Conservation (phyloP, 108 stramenopile species). For the Discostella stelligeroides region DNA sequence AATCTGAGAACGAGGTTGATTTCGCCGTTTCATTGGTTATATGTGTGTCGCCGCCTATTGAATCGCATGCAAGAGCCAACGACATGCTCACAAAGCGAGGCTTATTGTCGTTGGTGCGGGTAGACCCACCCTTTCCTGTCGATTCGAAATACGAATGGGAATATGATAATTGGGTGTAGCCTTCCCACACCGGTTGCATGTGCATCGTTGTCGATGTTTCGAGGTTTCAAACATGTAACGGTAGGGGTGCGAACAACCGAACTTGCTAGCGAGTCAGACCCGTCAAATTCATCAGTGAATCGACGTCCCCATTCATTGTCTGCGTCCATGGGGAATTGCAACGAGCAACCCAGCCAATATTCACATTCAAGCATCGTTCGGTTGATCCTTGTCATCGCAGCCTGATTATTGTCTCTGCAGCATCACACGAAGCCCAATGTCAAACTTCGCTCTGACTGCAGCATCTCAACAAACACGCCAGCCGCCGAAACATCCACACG, state of each 20-base stretch:
- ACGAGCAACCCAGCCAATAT: constrained; percentile 19
- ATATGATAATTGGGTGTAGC: not conserved
- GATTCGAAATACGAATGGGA: not conserved
- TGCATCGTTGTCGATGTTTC: too few species aligned
- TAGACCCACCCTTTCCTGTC: not conserved
- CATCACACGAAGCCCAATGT: constrained; percentile 2
- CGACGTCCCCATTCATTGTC: not conserved
- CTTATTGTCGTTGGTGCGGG: not conserved
- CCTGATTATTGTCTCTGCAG: not conserved
- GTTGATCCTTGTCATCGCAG: not conserved
- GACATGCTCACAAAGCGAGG: too few species aligned
- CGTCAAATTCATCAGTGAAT: not conserved
- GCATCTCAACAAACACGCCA: constrained; percentile 1
- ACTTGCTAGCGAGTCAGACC: constrained; percentile 1
- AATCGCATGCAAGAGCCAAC: constrained; percentile 1
- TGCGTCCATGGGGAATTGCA: not conserved
- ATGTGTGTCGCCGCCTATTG: not conserved
- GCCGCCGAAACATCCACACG: constrained; percentile 14
- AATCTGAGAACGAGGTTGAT: not conserved
- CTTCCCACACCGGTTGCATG: too few species aligned
- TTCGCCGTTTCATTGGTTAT: not conserved
- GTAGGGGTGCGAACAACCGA: not conserved
- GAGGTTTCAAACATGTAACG: too few species aligned
- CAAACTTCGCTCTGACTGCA: not conserved
- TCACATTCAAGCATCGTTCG: not conserved